Base-by-base conservation (phyloP, 2,329 filamentous ascomycete species). In the Cladosporium oxysporum region DNA sequence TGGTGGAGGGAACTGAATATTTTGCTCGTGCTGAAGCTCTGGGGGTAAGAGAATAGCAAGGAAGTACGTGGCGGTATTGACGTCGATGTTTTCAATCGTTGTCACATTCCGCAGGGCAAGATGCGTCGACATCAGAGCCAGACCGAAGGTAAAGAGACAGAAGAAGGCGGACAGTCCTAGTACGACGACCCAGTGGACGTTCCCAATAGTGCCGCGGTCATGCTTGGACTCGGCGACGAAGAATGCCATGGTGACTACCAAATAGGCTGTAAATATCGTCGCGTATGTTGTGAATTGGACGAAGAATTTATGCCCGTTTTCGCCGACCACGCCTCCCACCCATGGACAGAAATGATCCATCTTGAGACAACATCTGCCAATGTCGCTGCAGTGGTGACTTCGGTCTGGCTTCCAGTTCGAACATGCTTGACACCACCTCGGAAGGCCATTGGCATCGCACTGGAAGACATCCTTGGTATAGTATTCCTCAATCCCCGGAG, bases 271-370 rank as follows among this genome's bases (percentile, higher is more conserved):
- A 71, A 89, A 91, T 4, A 92, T 72, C 5, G 87, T 80, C 1
- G 88, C 88, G 76, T 95, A 97, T 52, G 87, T 84, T 18, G 88
- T 88, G 74, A 97, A 97, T 71, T 97, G 95, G 12, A 93, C 82
- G 74, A 99, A 98, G 78, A 92, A 97, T 73, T 97, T 97, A 81
- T 94, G 93, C 2, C 90, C 83, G 1, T 88, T 93, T 76, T 97
- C 93, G 0, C 88, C 90, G 11, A 99, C 89, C 70, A 97, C 91
- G 26, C 94, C 95, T 4, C 94, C 94, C n/a, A 96, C 93, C 87
- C 88, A 98, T 0, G 94, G 95, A 74, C 95, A 99, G 73, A 93
- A 95, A 69, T 76, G 74, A 60, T 76, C 74, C 74, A 76, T 76
- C 60, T 76, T 75, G 66, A 71, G 69, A 37, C 75, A 66, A 62